Evolutionary conservation across 345 rosid genomes (phyloP).

Genomic region (Eucalyptus curtisii): DNA sequence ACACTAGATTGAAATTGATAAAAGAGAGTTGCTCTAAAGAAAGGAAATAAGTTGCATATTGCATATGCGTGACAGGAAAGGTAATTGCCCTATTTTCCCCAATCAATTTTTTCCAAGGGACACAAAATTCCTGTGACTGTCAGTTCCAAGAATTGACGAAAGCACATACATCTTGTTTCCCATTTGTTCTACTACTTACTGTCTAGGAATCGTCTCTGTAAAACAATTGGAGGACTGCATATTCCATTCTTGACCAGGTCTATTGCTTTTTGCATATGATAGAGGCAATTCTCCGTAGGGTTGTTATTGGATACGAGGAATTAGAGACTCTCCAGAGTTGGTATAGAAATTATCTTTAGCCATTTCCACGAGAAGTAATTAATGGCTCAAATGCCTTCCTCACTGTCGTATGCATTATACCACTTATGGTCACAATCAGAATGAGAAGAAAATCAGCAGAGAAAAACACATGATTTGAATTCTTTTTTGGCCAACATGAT

Average conservation of each 20-base stretch:
- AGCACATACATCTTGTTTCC: neutral
- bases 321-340: neutral
- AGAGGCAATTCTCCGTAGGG: neutral
- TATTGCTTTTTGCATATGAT: neutral
- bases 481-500: neutral
- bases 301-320: neutral
- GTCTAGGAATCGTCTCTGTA: neutral
- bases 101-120: neutral
- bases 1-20: neutral
- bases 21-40: neutral
- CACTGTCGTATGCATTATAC: neutral
- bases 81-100: neutral
- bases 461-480: neutral
- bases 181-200: neutral
- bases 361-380: neutral
- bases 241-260: neutral
- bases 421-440: neutral
- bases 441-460: neutral
- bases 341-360: neutral
- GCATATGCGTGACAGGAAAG: neutral
- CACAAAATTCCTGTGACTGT: neutral
- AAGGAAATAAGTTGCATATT: neutral
- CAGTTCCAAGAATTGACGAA: neutral
- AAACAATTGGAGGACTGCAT: neutral
- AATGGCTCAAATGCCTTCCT: neutral